phyloP scores from a whole-genome alignment of 495 filamentous ascomycete genomes.

The Hapsidospora chrysogenum region DNA sequence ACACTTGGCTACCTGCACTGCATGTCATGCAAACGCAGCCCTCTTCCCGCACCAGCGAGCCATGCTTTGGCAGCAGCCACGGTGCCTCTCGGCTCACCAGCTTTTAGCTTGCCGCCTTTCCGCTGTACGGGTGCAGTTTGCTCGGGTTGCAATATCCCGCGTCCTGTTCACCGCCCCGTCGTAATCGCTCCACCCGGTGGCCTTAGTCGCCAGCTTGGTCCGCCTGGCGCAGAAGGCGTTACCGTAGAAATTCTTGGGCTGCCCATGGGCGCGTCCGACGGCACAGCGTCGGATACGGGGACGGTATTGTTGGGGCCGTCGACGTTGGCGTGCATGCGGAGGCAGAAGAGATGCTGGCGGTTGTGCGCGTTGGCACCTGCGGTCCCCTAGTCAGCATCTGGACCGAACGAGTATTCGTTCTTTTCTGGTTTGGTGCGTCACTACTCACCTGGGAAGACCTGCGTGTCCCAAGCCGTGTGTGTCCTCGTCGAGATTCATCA shows the following conservation, averaged over 20 bases:
- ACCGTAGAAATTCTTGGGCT: conserved; percentile 75
- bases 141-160: conserved; percentile 26
- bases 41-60: neutral
- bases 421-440: no score
- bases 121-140: conserved; percentile 64
- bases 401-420: no score
- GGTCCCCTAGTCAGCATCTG: no score
- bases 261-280: conserved; percentile 52
- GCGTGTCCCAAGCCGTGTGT: conserved; percentile 63
- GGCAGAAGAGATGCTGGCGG: conserved; percentile 92
- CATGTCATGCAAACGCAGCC: neutral
- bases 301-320: conserved; percentile 79
- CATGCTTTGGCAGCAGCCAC: neutral
- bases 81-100: neutral
- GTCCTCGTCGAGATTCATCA: conserved; percentile 75
- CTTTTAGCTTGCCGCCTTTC: conserved; percentile 11
- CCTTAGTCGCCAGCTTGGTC: conserved; percentile 48
- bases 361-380: conserved; percentile 52
- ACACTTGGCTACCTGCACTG: neutral
- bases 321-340: conserved; percentile 78
- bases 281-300: conserved; percentile 61
- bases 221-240: conserved; percentile 73
- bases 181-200: conserved; percentile 52
- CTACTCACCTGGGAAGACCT: conserved; percentile 56
- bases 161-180: conserved; percentile 34